Base-by-base conservation (phyloP, 257 asterid genomes). In the Jacaranda mimosifolia region DNA sequence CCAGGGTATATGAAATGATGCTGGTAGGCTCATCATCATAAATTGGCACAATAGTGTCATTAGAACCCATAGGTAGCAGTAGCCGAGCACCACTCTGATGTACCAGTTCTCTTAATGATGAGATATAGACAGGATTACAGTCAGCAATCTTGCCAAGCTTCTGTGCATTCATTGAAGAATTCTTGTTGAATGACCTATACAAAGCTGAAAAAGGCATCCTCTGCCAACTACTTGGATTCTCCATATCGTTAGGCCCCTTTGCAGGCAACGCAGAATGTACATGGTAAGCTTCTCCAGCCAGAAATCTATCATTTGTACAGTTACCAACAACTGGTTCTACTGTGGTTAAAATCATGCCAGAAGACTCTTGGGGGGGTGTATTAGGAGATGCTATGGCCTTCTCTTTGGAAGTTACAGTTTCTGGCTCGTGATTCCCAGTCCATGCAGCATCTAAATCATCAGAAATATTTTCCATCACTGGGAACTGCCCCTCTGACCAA, bases 11-110 rank as follows among this genome's bases (percentile, higher is more conserved):
- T 5, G 97, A 75, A 78, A 92, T 86, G 55, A 90, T 77, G 76
- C 97, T 92, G 39, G 96, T 92, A 21, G 96, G 96, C 82, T 91
- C 96, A 83, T 91, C 94, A 3, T 91, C 97, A 80, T 86, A 91
- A 71, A 91, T 84, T 32, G 97, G 93, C 68, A 91, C 85, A 75
- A 89, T 76, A 72, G 72, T 78, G 84, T 83, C 89, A 60, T 82
- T 58, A 74, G 83, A 70, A 79, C 89, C 87, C 35, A 69, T 42
- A 58, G 94, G 91, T 38, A 89, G 88, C 81, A 91, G 87, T 63
- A 89, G 66, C 67, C 92, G 83, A 43, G 87, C 88, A 79, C 89
- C 91, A 77, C 91, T 87, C 74, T 82, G 89, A 77, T 81, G 80
- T 53, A 91, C 42, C 83, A 91, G 71, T 69, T 89, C 90, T 60